Evolutionary conservation across 2,329 filamentous ascomycete species (phyloP), one percentile per base, ranked within the genome.

Genomic region (Ramularia collo-cygni): DNA sequence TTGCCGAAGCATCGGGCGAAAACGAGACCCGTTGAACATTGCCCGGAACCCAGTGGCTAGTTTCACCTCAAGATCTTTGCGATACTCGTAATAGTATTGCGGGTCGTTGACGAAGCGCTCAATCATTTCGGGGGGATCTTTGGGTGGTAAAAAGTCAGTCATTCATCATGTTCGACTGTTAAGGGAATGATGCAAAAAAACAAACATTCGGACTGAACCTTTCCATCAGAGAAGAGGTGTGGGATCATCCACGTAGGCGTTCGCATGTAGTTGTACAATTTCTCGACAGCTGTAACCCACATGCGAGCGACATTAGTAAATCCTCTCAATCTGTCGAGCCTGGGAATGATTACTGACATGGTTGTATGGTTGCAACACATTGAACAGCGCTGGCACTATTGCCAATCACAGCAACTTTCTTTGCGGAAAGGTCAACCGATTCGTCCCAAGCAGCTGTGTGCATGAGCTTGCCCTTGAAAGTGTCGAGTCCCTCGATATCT

Each of bases 361-460:
- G 62, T 21, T 42, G 39, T 15, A 42, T 26, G 28, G 19, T 33
- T 0, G 63, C 60, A 8, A 64, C 44, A 14, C 61, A 59, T 37
- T 66, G 64, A 59, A 51, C 52, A 14, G 41, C 42, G 1, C 51
- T 54, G 14, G 47, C 51, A n/a, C 55, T 52, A 13, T 47, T 46
- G 6, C 51, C 48, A 21, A 55, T 53, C 1, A 57, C 40, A n/a
- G 45, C 50, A 6, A 55, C 42, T 8, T 34, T 41, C 33, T 57
- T 54, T 17, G 46, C 42, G 28, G 30, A 42, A 33, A 50, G 56
- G 31, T 53, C 48, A 38, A 55, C 44, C 27, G 68, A 64, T 4
- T 70, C 56, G 1, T 74, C 67, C 75, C 75, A 81, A 27, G 67
- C 63, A 1, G 76, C 70, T 0, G 72, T 72, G 52, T 81, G 76